Conservation (phyloP, 129 eudicot species). For the Cynara cardunculus region DNA sequence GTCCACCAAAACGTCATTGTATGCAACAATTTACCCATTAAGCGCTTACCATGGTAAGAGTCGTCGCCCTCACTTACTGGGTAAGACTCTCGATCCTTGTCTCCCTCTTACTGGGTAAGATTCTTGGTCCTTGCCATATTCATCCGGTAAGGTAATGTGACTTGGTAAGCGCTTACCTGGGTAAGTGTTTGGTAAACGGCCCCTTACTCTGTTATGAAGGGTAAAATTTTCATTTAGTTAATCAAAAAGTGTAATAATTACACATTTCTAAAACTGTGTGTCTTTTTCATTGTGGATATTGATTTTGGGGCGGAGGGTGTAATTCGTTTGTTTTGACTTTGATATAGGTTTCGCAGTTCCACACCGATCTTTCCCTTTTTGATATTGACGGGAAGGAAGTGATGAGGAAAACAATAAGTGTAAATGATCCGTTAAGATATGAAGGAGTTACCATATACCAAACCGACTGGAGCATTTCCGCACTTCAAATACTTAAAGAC, state of each 20-base stretch:
- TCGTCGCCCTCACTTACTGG: too few species aligned
- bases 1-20: too few species aligned
- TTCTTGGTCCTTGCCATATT: too few species aligned
- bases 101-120: too few species aligned
- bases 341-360: slow-evolving; percentile 76
- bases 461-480: slow-evolving; percentile 95
- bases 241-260: not conserved
- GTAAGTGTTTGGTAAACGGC: too few species aligned
- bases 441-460: slow-evolving; percentile 92
- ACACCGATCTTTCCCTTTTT: slow-evolving; percentile 78
- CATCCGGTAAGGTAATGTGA: too few species aligned
- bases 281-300: not conserved
- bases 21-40: too few species aligned
- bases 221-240: not conserved
- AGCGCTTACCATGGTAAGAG: too few species aligned
- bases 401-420: slow-evolving; percentile 89
- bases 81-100: too few species aligned
- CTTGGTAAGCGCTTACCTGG: too few species aligned
- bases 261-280: not conserved
- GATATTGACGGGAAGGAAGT: slow-evolving; percentile 95
- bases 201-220: not conserved
- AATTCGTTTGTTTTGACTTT: not conserved
- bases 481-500: slow-evolving; percentile 78
- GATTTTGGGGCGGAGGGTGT: not conserved
- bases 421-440: slow-evolving; percentile 89